Evolutionary conservation across 2,329 filamentous ascomycete genomes (phyloP).

Genomic region (Penicillium verrucosum): DNA sequence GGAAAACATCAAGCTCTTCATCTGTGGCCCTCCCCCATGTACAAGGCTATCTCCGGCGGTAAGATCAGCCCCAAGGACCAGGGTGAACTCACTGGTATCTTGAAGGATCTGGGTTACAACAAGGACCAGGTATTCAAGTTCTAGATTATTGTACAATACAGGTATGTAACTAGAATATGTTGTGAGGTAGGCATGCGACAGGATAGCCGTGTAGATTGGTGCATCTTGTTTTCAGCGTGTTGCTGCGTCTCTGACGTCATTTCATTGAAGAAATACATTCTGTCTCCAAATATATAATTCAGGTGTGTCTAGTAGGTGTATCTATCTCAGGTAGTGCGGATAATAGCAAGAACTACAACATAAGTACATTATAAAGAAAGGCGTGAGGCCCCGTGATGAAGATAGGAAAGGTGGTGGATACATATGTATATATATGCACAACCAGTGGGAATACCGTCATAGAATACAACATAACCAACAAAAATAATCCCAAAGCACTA

Average conservation of each 20-base stretch:
- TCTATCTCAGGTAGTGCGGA: background rate
- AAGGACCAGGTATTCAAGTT: conserved; percentile 98
- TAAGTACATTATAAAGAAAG: no score
- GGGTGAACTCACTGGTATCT: conserved; percentile 76
- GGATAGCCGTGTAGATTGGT: conserved; percentile 15
- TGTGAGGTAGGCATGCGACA: background rate
- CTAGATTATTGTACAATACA: conserved; percentile 44
- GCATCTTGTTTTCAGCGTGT: conserved; percentile 17
- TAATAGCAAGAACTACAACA: background rate
- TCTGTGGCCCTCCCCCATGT: conserved; percentile 92
- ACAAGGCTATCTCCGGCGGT: conserved; percentile 83
- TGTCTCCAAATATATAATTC: background rate
- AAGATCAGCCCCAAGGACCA: conserved; percentile 95
- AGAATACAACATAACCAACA: background rate
- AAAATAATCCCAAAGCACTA: background rate
- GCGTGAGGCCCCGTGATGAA: background rate
- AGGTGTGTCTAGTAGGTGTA: background rate
- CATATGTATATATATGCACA: background rate
- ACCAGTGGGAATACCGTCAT: background rate
- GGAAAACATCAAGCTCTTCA: conserved; percentile 92
- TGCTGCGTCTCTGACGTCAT: conserved; percentile 1
- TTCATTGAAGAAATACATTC: background rate
- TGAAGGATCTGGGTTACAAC: conserved; percentile 79
- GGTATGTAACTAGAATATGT: conserved; percentile 13
- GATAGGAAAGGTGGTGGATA: background rate